These are phyloP conservation scores for Colletotrichum sp. DNA, from an alignment of 2,329 filamentous ascomycete species.

Conservation along the genomic window DNA sequence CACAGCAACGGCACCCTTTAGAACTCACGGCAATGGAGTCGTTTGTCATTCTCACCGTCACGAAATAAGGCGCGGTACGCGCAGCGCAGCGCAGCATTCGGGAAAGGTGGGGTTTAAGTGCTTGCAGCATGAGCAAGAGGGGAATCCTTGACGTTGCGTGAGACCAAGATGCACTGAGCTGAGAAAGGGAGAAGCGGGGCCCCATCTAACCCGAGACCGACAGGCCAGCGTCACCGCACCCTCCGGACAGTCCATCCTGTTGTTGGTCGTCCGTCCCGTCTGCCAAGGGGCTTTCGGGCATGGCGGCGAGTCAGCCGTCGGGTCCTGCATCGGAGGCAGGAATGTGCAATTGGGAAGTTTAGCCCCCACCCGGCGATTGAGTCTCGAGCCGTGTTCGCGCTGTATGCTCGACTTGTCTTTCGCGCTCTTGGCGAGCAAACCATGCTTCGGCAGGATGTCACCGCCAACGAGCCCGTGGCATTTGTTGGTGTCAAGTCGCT, in stretches of 20 bases:
- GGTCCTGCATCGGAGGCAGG: background rate
- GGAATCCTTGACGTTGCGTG: background rate
- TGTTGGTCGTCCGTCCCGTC: background rate
- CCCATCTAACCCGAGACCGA: background rate
- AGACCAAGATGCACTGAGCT: background rate
- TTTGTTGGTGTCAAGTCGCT: background rate
- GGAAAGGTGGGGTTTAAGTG: background rate
- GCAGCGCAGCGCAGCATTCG: background rate
- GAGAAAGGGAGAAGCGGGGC: background rate
- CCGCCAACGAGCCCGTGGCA: background rate
- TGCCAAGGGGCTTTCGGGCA: background rate
- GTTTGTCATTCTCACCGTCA: background rate
- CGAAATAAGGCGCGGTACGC: background rate
- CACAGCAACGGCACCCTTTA: background rate
- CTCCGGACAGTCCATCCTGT: background rate
- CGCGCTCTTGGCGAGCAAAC: background rate
- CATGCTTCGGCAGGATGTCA: background rate
- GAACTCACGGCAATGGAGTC: background rate
- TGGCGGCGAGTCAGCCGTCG: constrained; percentile 8
- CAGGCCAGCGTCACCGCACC: background rate
- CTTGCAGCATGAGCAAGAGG: background rate
- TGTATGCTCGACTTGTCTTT: background rate
- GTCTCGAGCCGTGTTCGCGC: background rate
- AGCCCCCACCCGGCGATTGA: background rate
- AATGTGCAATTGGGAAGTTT: background rate